phyloP scores from a whole-genome alignment of 2,329 filamentous ascomycete species.

The Magnaporthiopsis poae region DNA sequence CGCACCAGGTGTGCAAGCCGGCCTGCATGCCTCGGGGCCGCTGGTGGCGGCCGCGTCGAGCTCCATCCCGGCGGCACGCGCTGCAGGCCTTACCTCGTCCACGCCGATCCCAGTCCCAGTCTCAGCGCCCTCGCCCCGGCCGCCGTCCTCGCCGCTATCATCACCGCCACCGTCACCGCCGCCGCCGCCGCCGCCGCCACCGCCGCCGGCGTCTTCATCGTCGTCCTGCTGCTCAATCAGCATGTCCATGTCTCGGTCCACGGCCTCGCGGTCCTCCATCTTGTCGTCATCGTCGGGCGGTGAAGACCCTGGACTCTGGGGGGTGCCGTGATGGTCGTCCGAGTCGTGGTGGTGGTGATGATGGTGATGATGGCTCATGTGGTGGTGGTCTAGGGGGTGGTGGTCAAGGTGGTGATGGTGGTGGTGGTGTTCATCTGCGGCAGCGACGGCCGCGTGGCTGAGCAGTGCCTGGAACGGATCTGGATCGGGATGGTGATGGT shows the following conservation, averaged over 20 bases:
- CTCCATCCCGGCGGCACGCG: neutral
- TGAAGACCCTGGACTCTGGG: constrained; percentile 8
- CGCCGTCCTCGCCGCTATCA: neutral
- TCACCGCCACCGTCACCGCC: constrained; percentile 4
- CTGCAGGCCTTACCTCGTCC: neutral
- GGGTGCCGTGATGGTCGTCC: constrained; percentile 7
- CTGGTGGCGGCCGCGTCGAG: neutral
- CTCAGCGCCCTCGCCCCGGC: constrained; percentile 4
- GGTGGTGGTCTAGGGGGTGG: constrained; percentile 6
- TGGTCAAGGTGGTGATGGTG: constrained; percentile 8
- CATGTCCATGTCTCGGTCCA: constrained; percentile 43
- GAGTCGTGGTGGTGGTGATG: constrained; percentile 8
- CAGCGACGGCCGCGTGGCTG: constrained; percentile 28
- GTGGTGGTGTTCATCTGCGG: constrained; percentile 11
- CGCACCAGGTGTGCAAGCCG: too few species aligned
- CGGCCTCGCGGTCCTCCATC: constrained; percentile 29
- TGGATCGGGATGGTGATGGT: constrained; percentile 28
- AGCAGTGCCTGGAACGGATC: constrained; percentile 45
- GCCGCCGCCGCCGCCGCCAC: constrained; percentile 1
- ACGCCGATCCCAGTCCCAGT: neutral
- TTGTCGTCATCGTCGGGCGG: constrained; percentile 15
- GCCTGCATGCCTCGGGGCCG: neutral
- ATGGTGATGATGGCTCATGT: constrained; percentile 3
- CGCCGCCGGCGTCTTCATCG: constrained; percentile 26
- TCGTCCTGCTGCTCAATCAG: constrained; percentile 37